Base-by-base conservation (phyloP, 306 rosid genomes). In the Biancaea sappan region DNA sequence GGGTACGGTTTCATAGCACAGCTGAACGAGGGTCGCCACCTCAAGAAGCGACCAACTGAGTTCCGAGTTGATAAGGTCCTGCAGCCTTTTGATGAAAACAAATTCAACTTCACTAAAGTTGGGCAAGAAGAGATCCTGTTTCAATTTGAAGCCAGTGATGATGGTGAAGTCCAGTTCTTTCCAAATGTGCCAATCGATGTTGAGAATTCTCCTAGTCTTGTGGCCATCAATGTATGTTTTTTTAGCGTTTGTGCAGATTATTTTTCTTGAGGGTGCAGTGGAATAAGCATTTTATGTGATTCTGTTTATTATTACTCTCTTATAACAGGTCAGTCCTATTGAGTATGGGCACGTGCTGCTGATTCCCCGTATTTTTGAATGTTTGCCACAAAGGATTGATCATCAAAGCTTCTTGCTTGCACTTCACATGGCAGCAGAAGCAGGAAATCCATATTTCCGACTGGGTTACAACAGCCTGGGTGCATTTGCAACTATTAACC, bases 381-480 rank as follows among this genome's bases (percentile, higher is more conserved):
- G 88, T 76, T 71, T 92, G 68, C 99, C 97, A 0, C 99, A 94
- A 77, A 86, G 86, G 89, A 92, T 94, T 63, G 99, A 94, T 79
- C 86, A 73, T 3, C 87, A 75, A 38, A 92, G 95, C 91, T 80
- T 91, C 75, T 74, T 82, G 80, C 96, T 94, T 66, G 99, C 99
- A n/a, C 88, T 94, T 57, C 86, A 87, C 82, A 88, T 94, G 99
- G 95, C 96, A 0, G 86, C 35, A 22, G 99, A 90, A 84, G 99
- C 97, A 0, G 87, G 82, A 28, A 88, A 80, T 82, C 88, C 95
- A 0, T 90, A 87, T 88, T 94, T 94, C 79, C 88, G 99, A 24
- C 41, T 94, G 77, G 99, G 99, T 48, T 94, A 94, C 83, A 94
- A 94, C 86, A 94, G 99, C 89, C 78, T 94, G 85, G 99, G 99